Percentiles rank a stretch among this genome's conserved stretches.
Evolutionary conservation across 306 rosid species (phyloP).

Genomic region (Sechiopsis laciniata): DNA sequence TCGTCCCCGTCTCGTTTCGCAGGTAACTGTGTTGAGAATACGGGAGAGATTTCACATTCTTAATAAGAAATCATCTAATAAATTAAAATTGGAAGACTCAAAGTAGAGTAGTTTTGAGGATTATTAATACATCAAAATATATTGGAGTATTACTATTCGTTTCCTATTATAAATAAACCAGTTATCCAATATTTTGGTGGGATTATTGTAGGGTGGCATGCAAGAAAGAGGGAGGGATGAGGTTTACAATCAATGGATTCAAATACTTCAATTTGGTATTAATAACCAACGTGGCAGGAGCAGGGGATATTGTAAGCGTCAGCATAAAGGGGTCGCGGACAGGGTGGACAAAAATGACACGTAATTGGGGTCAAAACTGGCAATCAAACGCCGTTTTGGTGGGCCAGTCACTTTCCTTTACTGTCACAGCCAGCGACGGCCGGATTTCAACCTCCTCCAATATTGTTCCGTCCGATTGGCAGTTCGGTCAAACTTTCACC

Average conservation of each 20-base stretch:
- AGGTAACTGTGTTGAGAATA: conserved; percentile 27
- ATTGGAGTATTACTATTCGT: too few relatives aligned
- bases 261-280: conserved; percentile 56
- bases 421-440: conserved; percentile 48
- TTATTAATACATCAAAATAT: too few relatives aligned
- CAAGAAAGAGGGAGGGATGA: conserved; percentile 46
- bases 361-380: conserved; percentile 78
- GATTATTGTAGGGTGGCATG: conserved; percentile 41
- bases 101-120: too few relatives aligned
- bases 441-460: conserved; percentile 51
- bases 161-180: too few relatives aligned
- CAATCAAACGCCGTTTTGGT: conserved; percentile 37
- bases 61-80: too few relatives aligned
- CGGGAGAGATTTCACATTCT: too few relatives aligned
- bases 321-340: conserved; percentile 43
- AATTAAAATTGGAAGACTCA: too few relatives aligned
- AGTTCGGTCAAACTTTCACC: conserved; percentile 57
- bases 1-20: conserved; percentile 59
- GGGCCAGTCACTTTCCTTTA: conserved; percentile 61
- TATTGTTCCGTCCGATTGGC: conserved; percentile 52
- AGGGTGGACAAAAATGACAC: conserved; percentile 57
- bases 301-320: conserved; percentile 49
- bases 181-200: too few relatives aligned
- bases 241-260: conserved; percentile 57
- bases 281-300: conserved; percentile 58